Evolutionary conservation across 202 grass and related monocot genomes (phyloP).

Genomic region (Panicum virgatum): DNA sequence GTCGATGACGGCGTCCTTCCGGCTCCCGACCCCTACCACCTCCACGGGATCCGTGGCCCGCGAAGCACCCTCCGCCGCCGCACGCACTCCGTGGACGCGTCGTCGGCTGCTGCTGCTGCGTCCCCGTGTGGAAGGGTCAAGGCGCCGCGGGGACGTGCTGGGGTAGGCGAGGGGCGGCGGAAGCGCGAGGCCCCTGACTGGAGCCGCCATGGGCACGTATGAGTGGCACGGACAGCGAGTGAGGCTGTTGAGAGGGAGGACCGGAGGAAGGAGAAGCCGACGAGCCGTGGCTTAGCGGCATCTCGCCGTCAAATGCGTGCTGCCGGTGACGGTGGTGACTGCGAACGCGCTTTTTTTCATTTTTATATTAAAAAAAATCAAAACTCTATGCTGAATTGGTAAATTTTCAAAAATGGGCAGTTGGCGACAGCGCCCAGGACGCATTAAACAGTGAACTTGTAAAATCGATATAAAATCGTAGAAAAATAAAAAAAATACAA

Average conservation of each 20-base stretch:
- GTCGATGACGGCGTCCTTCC: slow-evolving; percentile 89
- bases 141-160: not conserved
- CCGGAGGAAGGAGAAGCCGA: not conserved
- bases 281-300: not conserved
- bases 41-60: slow-evolving; percentile 61
- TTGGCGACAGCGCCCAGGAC: too few species aligned
- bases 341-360: too few species aligned
- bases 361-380: too few species aligned
- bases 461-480: too few species aligned
- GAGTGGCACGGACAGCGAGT: slow-evolving; percentile 2
- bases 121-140: slow-evolving; percentile 23
- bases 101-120: slow-evolving; percentile 2
- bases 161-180: slow-evolving; percentile 34
- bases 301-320: not conserved
- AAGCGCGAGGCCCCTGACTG: slow-evolving; percentile 30
- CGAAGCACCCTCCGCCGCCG: slow-evolving; percentile 15
- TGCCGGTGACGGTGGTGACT: not conserved
- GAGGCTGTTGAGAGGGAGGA: not conserved
- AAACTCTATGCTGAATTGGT: too few species aligned
- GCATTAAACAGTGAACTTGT: too few species aligned
- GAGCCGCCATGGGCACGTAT: slow-evolving; percentile 40
- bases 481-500: too few species aligned
- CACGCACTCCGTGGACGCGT: not conserved
- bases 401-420: too few species aligned
- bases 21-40: slow-evolving; percentile 84